Conservation (phyloP, 768 basidiomycete genomes). For the Lactarius trivialis region DNA sequence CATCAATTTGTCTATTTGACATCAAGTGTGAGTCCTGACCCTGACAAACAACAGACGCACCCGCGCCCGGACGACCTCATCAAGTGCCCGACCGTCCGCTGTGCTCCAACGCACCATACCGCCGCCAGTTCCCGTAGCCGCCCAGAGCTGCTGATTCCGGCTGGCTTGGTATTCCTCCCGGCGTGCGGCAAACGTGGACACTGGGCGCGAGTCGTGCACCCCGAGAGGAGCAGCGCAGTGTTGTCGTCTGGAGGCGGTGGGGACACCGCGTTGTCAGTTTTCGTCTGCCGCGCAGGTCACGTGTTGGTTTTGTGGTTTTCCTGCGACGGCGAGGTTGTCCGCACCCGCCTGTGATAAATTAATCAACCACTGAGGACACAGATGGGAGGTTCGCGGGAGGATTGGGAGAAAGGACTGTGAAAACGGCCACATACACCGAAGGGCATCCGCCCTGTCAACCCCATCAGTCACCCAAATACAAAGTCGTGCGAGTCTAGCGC, state of each 20-base stretch:
- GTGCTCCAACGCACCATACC: slow-evolving; percentile 22
- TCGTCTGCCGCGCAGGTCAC: no score
- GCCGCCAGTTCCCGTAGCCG: slow-evolving; percentile 44
- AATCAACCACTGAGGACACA: background rate
- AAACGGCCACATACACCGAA: background rate
- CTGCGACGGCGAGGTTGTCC: slow-evolving; percentile 27
- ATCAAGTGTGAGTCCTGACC: no score
- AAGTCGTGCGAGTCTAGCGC: slow-evolving; percentile 18
- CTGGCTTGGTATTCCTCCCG: no score
- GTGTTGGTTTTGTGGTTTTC: background rate
- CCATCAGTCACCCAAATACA: slow-evolving; percentile 22
- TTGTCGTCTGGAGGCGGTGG: no score
- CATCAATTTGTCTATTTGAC: no score
- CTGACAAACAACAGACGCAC: slow-evolving; percentile 79
- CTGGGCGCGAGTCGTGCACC: no score
- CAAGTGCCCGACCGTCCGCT: slow-evolving; percentile 38
- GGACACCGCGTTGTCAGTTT: no score
- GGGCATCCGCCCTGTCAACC: no score
- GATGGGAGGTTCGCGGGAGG: background rate
- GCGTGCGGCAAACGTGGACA: no score
- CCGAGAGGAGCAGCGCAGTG: no score
- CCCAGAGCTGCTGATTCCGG: slow-evolving; percentile 29
- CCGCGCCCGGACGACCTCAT: slow-evolving; percentile 26
- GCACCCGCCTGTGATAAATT: slow-evolving; percentile 37
- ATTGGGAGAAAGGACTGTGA: background rate